A percentile compares a stretch with the other conserved stretches of the same genome.
These are phyloP conservation scores for Mariannaea elegans DNA, from an alignment of 2,329 filamentous ascomycete species.

Conservation along the genomic window DNA sequence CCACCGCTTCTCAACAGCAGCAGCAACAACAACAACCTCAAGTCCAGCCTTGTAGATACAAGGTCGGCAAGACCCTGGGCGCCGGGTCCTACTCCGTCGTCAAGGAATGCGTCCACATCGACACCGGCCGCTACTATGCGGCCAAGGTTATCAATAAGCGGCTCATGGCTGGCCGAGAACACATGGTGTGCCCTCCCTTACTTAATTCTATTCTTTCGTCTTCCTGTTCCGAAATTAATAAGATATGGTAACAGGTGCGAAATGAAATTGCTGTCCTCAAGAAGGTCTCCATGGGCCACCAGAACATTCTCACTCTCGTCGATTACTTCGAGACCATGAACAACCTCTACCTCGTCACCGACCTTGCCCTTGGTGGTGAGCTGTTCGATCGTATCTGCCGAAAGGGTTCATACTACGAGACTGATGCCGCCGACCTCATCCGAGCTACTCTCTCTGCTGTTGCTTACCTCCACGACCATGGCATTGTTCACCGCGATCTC, in stretches of 20 bases:
- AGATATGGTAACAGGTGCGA: slow-evolving; percentile 69
- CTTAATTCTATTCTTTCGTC: slow-evolving; percentile 1
- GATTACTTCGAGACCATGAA: slow-evolving; percentile 99
- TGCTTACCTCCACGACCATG: slow-evolving; percentile 97
- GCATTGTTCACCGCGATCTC: slow-evolving; percentile 96
- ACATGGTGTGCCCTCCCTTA: slow-evolving; percentile 75
- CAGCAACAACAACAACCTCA: slow-evolving; percentile 56
- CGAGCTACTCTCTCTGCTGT: slow-evolving; percentile 96
- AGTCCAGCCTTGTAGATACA: slow-evolving; percentile 96
- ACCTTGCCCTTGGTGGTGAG: slow-evolving; percentile 94
- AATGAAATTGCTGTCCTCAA: slow-evolving; percentile 99
- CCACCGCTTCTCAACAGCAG: slow-evolving; percentile 39
- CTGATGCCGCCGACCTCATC: slow-evolving; percentile 93
- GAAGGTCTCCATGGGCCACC: slow-evolving; percentile 98
- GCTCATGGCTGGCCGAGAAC: slow-evolving; percentile 95
- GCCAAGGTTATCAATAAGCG: slow-evolving; percentile 99
- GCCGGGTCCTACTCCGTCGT: slow-evolving; percentile 98
- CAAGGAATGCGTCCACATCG: slow-evolving; percentile 98
- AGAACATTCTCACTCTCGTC: slow-evolving; percentile 96
- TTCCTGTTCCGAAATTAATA: slow-evolving; percentile 24
- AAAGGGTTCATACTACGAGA: slow-evolving; percentile 98
- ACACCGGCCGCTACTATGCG: slow-evolving; percentile 96
- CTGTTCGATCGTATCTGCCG: slow-evolving; percentile 98
- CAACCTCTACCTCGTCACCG: slow-evolving; percentile 97
- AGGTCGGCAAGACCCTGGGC: slow-evolving; percentile 96